Evolutionary conservation across 1,139 yeast species (phyloP), one percentile per base, ranked within the genome.

Genomic region (Pichia sp.): DNA sequence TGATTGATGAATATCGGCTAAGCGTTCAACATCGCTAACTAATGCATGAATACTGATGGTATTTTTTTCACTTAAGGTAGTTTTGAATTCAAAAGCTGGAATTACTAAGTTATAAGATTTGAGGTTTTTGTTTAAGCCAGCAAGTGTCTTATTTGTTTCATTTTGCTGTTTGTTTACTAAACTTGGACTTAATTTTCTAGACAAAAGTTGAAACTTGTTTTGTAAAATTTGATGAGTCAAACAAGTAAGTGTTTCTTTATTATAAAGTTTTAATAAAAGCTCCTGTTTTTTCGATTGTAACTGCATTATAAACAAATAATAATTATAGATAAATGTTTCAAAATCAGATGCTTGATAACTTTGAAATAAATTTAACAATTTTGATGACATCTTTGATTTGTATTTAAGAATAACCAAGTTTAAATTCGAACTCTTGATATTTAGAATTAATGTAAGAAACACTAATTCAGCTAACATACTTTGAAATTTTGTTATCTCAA

Each of bases 311-410:
- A 41, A 45, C 2, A 48, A 33, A 22, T 22, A 29, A 31, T 19
- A 52, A 27, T 48, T 46, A n/a, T 31, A 48, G 13, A 46, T 29
- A 44, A 52, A 52, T 2, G 50, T 30, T 44, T 52, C 54, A 27
- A 42, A 34, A 22, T 48, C 50, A 34, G 22, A 45, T 9, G 44
- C 19, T 16, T 48, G 45, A 19, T 31, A 52, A 18, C 38, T 45
- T 47, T 52, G 54, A 25, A 45, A 52, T 11, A 47, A 11, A 18
- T 42, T 48, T 13, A 52, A 22, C n/a, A 52, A 19, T 28, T 29
- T 19, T 11, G 51, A 33, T 14, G n/a, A 11, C 1, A 52, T n/a
- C 16, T 49, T 49, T 5, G 27, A n/a, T 33, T 43, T 49, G 22
- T 38, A 45, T 42, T 52, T 52, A 2, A 47, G 14, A 8, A 52